Conservation (phyloP, 164 flowering plant species). For the Kalanchoe fedtschenkoi region DNA sequence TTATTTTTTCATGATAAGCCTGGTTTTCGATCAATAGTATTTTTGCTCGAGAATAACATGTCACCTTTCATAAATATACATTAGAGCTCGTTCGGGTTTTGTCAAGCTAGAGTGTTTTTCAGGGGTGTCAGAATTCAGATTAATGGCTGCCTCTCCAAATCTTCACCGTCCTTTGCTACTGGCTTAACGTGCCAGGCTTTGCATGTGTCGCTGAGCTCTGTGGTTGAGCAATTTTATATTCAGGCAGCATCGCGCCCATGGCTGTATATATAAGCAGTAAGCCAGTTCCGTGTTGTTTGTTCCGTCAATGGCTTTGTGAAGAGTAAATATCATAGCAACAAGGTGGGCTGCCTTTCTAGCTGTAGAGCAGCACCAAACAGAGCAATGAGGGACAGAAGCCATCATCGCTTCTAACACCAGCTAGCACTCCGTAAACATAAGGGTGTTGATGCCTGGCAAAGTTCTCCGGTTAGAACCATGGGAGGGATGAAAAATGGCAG, state of each 20-base stretch:
- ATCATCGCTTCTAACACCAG: slow-evolving; percentile 95
- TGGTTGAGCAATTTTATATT: slow-evolving; percentile 14
- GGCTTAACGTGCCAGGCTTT: neutral
- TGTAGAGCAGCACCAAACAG: slow-evolving; percentile 90
- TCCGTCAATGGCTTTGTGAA: slow-evolving; percentile 93
- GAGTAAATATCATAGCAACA: slow-evolving; percentile 71
- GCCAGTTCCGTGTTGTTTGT: slow-evolving; percentile 81
- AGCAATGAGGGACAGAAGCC: slow-evolving; percentile 87
- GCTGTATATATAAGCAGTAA: slow-evolving; percentile 68
- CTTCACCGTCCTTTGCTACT: neutral
- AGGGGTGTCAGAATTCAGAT: neutral
- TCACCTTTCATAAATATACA: neutral
- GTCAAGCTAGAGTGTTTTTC: neutral
- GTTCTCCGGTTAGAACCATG: slow-evolving; percentile 82
- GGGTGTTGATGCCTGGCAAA: slow-evolving; percentile 86
- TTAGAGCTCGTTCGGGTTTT: neutral
- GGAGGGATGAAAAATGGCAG: slow-evolving; percentile 88
- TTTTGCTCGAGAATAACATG: neutral
- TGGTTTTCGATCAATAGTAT: neutral
- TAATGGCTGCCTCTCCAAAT: neutral
- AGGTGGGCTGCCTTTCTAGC: slow-evolving; percentile 88
- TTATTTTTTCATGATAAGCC: no score
- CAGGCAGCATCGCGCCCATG: slow-evolving; percentile 89
- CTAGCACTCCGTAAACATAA: slow-evolving; percentile 82
- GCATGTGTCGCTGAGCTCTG: neutral